Conservation (phyloP, 768 basidiomycete genomes). For the Cytidiella melzeri region DNA sequence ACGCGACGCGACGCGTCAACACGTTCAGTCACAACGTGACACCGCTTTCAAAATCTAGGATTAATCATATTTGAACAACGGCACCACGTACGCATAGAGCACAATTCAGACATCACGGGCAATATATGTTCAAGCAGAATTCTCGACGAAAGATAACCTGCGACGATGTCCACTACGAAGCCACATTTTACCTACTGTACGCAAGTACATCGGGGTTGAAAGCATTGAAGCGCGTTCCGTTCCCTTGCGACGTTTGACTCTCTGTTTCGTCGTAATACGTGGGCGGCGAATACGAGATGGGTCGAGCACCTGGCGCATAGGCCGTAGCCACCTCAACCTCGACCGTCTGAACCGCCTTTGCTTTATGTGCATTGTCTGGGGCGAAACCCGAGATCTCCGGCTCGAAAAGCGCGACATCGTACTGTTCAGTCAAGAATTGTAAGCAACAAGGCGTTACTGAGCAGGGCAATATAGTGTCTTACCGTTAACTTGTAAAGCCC, state of each 20-base stretch:
- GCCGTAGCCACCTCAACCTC: slow-evolving; percentile 11
- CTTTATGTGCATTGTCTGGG: neutral
- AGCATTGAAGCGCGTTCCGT: neutral
- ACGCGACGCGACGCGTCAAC: too few species aligned
- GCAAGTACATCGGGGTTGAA: too few species aligned
- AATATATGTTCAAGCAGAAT: too few species aligned
- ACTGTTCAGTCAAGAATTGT: slow-evolving; percentile 2
- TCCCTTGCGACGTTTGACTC: neutral
- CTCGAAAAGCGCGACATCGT: slow-evolving; percentile 8
- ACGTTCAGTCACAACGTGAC: too few species aligned
- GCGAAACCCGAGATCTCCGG: slow-evolving; percentile 5
- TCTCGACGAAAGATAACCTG: too few species aligned
- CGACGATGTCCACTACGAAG: too few species aligned
- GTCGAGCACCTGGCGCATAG: slow-evolving; percentile 10
- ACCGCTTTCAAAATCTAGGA: too few species aligned
- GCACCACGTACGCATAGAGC: too few species aligned
- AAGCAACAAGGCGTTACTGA: neutral
- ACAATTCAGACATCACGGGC: too few species aligned
- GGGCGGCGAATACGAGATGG: slow-evolving; percentile 9
- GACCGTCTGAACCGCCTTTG: neutral
- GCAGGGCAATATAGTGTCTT: neutral
- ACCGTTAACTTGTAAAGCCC: slow-evolving; percentile 2
- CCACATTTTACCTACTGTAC: too few species aligned
- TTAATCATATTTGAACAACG: too few species aligned
- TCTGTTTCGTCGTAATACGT: neutral